Base-by-base conservation (phyloP, 2,329 filamentous ascomycete species). In the Trichophyton schoenleinii region DNA sequence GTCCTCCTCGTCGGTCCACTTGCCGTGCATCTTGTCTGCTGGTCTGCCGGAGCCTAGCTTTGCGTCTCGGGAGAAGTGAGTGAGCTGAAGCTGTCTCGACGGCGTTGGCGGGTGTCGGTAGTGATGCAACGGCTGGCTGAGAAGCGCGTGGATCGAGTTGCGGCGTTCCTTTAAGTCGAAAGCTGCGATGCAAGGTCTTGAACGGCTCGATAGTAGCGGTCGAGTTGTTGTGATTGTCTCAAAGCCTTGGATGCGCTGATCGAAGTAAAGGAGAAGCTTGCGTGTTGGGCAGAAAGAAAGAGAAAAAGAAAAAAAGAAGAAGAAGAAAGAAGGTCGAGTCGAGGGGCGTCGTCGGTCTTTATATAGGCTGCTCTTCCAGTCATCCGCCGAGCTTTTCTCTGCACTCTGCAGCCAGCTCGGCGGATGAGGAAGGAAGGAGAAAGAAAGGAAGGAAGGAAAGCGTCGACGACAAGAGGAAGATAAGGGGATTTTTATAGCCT, bases 381-480 rank as follows among this genome's bases (percentile, higher is more conserved):
- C 15, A 46, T 41, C 36, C 62, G 62, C 62, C 59, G 59, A 22
- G 53, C 34, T 61, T 62, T 58, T 61, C 42, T 60, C 49, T 65
- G 44, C 46, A 62, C 38, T n/a, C 4, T 52, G 31, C 62, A 60
- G 55, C 48, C 34, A 18, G 41, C 25, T 38, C 20, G 18, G 38
- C 57, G 38, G 41, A 38, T 36, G 6, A 20, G n/a, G n/a, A 36
- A 20, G n/a, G 22, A 42, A 38, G 49, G 58, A 13, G 18, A 52
- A 18, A 31, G 22, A 42, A 38, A 60, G 58, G 18, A 18, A 49
- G 36, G 20, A 59, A n/a, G 48, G 18, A n/a, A 60, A 60, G 11
- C 34, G 41, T 25, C 55, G 55, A 57, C 41, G 41, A n/a, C 22
- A 1, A 25, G 22, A 67, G 67, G 48, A 69, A 69, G 61, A 70